Evolutionary conservation across 148 eudicot genomes (phyloP).

Genomic region (Amaranthus hypochondriacus): DNA sequence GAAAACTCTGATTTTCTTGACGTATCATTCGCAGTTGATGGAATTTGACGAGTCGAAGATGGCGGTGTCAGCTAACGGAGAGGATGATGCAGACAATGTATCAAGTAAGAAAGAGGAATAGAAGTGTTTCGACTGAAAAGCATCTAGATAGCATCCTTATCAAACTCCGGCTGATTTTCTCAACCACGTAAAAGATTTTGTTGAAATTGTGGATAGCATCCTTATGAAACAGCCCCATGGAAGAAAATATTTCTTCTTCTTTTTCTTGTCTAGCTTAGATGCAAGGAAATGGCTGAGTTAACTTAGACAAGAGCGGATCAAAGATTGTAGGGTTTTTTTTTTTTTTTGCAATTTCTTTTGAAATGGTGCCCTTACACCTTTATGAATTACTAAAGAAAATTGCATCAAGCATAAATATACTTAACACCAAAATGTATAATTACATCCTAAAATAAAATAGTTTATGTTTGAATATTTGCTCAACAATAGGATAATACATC

Average conservation of each 20-base stretch:
- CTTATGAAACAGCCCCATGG: slow-evolving; percentile 17
- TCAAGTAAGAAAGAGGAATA: slow-evolving; percentile 67
- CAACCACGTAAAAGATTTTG: slow-evolving; percentile 30
- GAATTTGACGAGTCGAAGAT: slow-evolving; percentile 82
- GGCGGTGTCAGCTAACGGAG: slow-evolving; percentile 29
- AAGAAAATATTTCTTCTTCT: not conserved
- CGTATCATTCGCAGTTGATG: slow-evolving; percentile 55
- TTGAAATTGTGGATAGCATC: slow-evolving; percentile 15
- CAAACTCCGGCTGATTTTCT: slow-evolving; percentile 9
- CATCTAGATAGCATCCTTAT: slow-evolving; percentile 14
- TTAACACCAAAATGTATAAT: too few species aligned
- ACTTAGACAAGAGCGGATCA: too few species aligned
- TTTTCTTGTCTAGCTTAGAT: not conserved
- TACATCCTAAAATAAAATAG: too few species aligned
- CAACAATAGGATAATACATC: too few species aligned
- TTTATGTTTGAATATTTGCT: too few species aligned
- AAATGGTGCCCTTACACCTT: too few species aligned
- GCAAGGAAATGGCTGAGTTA: too few species aligned
- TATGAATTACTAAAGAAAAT: too few species aligned
- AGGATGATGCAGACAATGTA: slow-evolving; percentile 1
- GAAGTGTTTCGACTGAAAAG: slow-evolving; percentile 7
- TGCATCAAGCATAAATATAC: too few species aligned
- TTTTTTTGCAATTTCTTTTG: too few species aligned
- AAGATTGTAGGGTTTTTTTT: too few species aligned
- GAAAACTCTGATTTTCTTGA: not conserved